These are phyloP conservation scores for Boeremia lycopersici DNA, from an alignment of 2,329 filamentous ascomycete species.

Conservation along the genomic window DNA sequence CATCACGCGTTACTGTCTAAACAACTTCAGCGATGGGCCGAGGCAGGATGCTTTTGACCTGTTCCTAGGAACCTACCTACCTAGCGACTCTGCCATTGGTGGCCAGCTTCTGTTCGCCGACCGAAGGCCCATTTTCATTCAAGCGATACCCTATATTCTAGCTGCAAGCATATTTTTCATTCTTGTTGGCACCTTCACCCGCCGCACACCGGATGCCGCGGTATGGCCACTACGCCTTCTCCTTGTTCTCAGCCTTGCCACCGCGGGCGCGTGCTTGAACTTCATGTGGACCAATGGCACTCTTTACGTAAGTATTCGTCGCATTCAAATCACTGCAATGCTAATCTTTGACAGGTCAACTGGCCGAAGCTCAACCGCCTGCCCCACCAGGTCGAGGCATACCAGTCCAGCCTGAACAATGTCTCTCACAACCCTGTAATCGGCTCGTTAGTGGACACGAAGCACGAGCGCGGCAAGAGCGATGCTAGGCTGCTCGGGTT, in stretches of 20 bases:
- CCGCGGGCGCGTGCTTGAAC: conserved; percentile 72
- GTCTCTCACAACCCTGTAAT: conserved; percentile 83
- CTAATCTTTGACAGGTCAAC: conserved; percentile 72
- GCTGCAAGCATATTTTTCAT: conserved; percentile 86
- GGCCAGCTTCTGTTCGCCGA: conserved; percentile 80
- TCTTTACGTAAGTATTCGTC: conserved; percentile 78
- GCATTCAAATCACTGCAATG: neutral
- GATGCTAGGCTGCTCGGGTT: conserved; percentile 81
- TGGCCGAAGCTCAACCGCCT: conserved; percentile 97
- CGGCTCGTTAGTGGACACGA: conserved; percentile 68
- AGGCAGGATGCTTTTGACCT: conserved; percentile 95
- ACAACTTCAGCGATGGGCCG: conserved; percentile 94
- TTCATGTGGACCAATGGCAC: conserved; percentile 88
- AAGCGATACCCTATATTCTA: conserved; percentile 90
- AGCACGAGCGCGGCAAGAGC: conserved; percentile 82
- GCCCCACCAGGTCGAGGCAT: conserved; percentile 84
- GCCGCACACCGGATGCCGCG: conserved; percentile 71
- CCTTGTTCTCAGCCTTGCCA: conserved; percentile 74
- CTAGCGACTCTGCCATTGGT: conserved; percentile 72
- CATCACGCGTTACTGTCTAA: conserved; percentile 84
- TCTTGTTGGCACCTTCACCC: conserved; percentile 74
- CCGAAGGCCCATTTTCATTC: conserved; percentile 81
- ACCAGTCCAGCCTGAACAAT: conserved; percentile 82
- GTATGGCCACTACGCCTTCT: conserved; percentile 85
- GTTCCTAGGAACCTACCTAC: conserved; percentile 86